phyloP scores from a whole-genome alignment of 177 flowering plant species.

The Vitis hybrid region DNA sequence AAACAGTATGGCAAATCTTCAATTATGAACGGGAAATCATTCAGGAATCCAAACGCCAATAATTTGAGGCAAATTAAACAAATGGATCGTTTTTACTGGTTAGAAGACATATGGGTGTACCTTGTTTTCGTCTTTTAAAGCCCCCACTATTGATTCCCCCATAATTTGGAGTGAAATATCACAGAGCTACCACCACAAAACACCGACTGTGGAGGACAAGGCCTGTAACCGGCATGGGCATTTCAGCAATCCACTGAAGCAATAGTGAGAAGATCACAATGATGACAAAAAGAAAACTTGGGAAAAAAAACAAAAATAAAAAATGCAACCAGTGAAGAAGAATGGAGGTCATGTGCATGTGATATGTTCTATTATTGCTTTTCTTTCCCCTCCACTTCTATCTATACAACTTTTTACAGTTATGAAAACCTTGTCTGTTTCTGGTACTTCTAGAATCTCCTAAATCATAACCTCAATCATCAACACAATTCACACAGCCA shows the following conservation, averaged over 20 bases:
- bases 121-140: slow-evolving; percentile 33
- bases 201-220: slow-evolving; percentile 1
- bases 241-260: slow-evolving; percentile 16
- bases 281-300: slow-evolving; percentile 32
- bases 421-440: slow-evolving; percentile 21
- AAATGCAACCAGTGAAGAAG: slow-evolving; percentile 8
- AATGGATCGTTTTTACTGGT: slow-evolving; percentile 11
- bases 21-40: slow-evolving; percentile 8
- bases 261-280: slow-evolving; percentile 23
- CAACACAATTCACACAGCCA: slow-evolving; percentile 2
- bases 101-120: slow-evolving; percentile 28
- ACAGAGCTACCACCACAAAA: slow-evolving; percentile 18
- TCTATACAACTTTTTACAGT: slow-evolving; percentile 9
- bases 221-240: slow-evolving; percentile 21
- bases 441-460: slow-evolving; percentile 14
- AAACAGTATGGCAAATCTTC: slow-evolving; percentile 6
- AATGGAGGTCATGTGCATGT: slow-evolving; percentile 24
- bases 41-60: slow-evolving; percentile 10
- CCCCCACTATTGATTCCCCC: slow-evolving; percentile 40
- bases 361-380: slow-evolving; percentile 18
- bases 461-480: slow-evolving; percentile 15
- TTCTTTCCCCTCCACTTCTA: slow-evolving; percentile 3
- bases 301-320: slow-evolving; percentile 5
- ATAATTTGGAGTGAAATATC: slow-evolving; percentile 18
- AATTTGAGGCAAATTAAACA: slow-evolving; percentile 11